Evolutionary conservation across 2,329 filamentous ascomycete genomes (phyloP).

Genomic region (Pseudogymnoascus sp.): DNA sequence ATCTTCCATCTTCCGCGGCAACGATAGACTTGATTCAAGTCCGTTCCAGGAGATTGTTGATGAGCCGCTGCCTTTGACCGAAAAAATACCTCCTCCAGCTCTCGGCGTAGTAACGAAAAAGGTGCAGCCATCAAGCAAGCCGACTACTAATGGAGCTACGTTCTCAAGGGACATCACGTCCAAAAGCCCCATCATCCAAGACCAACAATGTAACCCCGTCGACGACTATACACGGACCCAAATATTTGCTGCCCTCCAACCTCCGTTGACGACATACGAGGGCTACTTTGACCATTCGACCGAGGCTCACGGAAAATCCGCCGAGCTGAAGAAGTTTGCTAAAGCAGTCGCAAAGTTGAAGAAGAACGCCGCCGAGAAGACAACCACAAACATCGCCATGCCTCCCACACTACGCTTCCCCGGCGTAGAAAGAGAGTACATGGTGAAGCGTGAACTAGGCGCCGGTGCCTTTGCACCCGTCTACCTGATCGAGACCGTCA

Average conservation of each 20-base stretch:
- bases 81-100: slow-evolving; percentile 45
- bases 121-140: slow-evolving; percentile 24
- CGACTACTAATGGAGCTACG: slow-evolving; percentile 24
- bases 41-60: slow-evolving; percentile 61
- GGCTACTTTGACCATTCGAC: slow-evolving; percentile 71
- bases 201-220: slow-evolving; percentile 80
- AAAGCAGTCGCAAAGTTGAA: slow-evolving; percentile 44
- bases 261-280: slow-evolving; percentile 63
- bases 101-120: slow-evolving; percentile 38
- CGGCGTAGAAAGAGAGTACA: slow-evolving; percentile 59
- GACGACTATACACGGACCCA: slow-evolving; percentile 65
- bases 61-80: slow-evolving; percentile 35
- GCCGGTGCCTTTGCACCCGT: slow-evolving; percentile 93
- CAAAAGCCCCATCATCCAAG: slow-evolving; percentile 70
- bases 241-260: slow-evolving; percentile 67
- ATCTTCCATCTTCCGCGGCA: background rate
- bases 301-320: slow-evolving; percentile 55
- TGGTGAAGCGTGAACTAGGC: slow-evolving; percentile 75
- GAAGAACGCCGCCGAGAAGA: slow-evolving; percentile 44
- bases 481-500: slow-evolving; percentile 76
- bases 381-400: slow-evolving; percentile 46
- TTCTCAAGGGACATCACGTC: slow-evolving; percentile 35
- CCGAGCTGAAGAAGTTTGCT: slow-evolving; percentile 74
- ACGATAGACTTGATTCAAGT: slow-evolving; percentile 36
- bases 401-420: slow-evolving; percentile 62